These are phyloP conservation scores for Wallacemonas sp. DNA, from an alignment of 208 protist genomes.

Conservation along the genomic window DNA sequence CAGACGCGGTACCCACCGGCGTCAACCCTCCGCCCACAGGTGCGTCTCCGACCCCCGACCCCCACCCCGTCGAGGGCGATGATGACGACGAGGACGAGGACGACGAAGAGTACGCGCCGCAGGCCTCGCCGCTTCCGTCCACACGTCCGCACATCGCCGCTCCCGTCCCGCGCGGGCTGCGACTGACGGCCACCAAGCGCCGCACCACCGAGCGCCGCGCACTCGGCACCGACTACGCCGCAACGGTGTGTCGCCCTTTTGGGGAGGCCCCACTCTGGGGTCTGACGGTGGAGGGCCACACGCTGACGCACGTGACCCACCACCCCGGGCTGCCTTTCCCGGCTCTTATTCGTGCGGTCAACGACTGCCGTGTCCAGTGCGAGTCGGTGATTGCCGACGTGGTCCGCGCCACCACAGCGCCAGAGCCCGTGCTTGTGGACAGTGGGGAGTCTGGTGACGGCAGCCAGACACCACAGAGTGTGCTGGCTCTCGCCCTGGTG, in stretches of 20 bases:
- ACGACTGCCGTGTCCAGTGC: constrained; percentile 8
- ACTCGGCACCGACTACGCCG: neutral
- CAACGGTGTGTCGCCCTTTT: neutral
- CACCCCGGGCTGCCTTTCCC: constrained; percentile 21
- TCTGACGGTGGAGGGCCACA: neutral
- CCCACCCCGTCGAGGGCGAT: neutral
- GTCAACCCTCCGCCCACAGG: neutral
- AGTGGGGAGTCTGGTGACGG: neutral
- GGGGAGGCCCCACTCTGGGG: constrained; percentile 2
- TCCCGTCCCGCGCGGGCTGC: constrained; percentile 14
- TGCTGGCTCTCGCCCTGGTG: constrained; percentile 28
- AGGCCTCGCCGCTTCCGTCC: neutral
- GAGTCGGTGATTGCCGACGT: constrained; percentile 4
- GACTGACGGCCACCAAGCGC: neutral
- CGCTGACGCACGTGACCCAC: neutral
- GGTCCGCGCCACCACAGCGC: neutral
- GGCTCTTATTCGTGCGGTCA: constrained; percentile 16
- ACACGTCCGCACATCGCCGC: neutral
- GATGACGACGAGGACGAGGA: constrained; percentile 33
- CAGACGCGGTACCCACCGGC: neutral
- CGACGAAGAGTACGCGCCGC: constrained; percentile 37
- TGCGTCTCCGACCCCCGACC: neutral
- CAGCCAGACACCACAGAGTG: constrained; percentile 1
- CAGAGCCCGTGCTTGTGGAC: neutral
- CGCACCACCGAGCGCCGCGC: neutral